These are phyloP conservation scores for Solanum infundibuliforme DNA, from an alignment of 257 asterid genomes.

Conservation along the genomic window DNA sequence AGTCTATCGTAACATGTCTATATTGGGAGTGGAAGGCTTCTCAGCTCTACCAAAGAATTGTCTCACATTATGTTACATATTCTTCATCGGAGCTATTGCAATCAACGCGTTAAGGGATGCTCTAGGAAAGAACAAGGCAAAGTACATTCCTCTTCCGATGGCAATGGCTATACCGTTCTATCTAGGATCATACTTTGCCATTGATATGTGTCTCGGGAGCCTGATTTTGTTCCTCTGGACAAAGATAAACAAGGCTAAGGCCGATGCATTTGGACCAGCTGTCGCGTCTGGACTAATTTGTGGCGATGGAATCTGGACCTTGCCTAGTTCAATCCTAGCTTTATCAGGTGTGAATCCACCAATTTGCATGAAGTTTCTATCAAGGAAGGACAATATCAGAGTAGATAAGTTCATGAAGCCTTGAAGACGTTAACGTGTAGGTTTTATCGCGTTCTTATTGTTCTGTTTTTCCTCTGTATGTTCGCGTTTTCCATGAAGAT, in stretches of 20 bases:
- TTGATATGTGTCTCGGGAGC: constrained; percentile 68
- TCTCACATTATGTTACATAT: constrained; percentile 39
- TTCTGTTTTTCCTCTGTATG: neutral
- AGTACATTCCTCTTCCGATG: constrained; percentile 61
- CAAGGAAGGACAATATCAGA: constrained; percentile 25
- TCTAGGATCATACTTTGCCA: constrained; percentile 43
- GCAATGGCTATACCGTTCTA: constrained; percentile 74
- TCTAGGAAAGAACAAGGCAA: constrained; percentile 29
- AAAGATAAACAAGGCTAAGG: constrained; percentile 33
- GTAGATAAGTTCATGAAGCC: constrained; percentile 22
- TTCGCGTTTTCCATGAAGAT: neutral
- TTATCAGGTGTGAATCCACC: constrained; percentile 51
- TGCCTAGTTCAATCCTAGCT: constrained; percentile 44
- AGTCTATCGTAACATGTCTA: constrained; percentile 46
- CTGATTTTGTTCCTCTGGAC: constrained; percentile 51
- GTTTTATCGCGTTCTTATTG: neutral
- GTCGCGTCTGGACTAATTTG: constrained; percentile 63
- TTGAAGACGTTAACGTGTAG: neutral
- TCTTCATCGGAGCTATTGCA: constrained; percentile 44
- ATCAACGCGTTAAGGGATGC: constrained; percentile 39
- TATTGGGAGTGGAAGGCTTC: constrained; percentile 58
- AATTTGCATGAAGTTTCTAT: constrained; percentile 60
- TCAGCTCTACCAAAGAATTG: constrained; percentile 51
- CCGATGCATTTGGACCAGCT: constrained; percentile 52
- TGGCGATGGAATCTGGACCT: constrained; percentile 60